Evolutionary conservation across 2,329 filamentous ascomycete species (phyloP).

Genomic region (Fusarium oligoseptatum): DNA sequence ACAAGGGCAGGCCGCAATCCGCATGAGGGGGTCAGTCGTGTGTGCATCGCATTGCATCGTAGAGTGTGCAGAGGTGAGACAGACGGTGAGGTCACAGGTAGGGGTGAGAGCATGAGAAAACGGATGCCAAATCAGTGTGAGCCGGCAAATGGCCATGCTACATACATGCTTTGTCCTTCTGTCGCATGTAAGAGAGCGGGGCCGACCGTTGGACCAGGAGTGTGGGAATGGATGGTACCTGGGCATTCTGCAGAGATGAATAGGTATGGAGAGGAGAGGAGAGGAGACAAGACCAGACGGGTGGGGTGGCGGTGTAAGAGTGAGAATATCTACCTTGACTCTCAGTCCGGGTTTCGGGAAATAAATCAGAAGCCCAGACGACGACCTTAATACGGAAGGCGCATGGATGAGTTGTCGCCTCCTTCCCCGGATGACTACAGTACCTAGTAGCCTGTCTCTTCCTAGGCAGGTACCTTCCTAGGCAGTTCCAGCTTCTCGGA

Average conservation of each 20-base stretch:
- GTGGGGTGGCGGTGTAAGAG: neutral
- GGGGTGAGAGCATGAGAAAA: conserved; percentile 7
- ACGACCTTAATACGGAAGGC: conserved; percentile 17
- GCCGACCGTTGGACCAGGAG: conserved; percentile 24
- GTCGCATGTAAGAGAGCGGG: conserved; percentile 35
- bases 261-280: neutral
- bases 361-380: conserved; percentile 26
- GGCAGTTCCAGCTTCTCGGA: neutral
- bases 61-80: neutral
- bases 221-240: conserved; percentile 1
- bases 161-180: neutral
- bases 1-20: conserved; percentile 29
- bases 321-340: neutral
- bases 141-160: conserved; percentile 28
- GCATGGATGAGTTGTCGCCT: conserved; percentile 10
- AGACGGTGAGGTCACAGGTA: conserved; percentile 18
- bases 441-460: neutral
- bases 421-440: conserved; percentile 17
- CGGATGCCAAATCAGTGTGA: conserved; percentile 8
- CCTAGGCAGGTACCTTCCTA: neutral
- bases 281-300: neutral
- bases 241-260: neutral
- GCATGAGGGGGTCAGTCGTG: conserved; percentile 23
- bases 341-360: conserved; percentile 15
- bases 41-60: conserved; percentile 2